phyloP scores from a whole-genome alignment of 2,329 filamentous ascomycete genomes.

The Diplodia corticola region DNA sequence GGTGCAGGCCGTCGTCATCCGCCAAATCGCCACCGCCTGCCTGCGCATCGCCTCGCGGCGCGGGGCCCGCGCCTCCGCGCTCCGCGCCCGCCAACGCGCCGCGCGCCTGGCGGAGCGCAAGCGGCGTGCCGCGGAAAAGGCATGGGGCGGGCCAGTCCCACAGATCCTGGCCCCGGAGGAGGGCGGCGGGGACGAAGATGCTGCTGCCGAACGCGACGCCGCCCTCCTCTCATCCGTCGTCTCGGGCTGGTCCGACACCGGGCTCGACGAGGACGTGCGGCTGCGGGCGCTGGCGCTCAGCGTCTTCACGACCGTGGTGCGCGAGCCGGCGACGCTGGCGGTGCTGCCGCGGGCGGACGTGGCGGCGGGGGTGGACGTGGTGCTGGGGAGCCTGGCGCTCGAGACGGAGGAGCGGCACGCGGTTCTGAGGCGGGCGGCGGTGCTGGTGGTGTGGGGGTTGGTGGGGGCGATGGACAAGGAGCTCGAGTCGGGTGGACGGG shows the following conservation, averaged over 20 bases:
- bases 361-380: slow-evolving; percentile 60
- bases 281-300: slow-evolving; percentile 70
- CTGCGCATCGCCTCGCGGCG: slow-evolving; percentile 65
- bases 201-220: slow-evolving; percentile 45
- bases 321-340: slow-evolving; percentile 59
- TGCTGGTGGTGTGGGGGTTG: slow-evolving; percentile 63
- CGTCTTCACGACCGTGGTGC: slow-evolving; percentile 61
- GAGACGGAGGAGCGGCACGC: slow-evolving; percentile 62
- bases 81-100: slow-evolving; percentile 57
- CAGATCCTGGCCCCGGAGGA: slow-evolving; percentile 33
- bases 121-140: slow-evolving; percentile 52
- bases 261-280: slow-evolving; percentile 65
- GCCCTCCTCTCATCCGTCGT: slow-evolving; percentile 60
- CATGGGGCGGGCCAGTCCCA: slow-evolving; percentile 55
- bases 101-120: slow-evolving; percentile 51
- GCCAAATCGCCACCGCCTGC: slow-evolving; percentile 56
- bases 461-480: slow-evolving; percentile 59
- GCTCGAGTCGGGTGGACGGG: slow-evolving; percentile 44
- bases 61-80: slow-evolving; percentile 58
- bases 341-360: slow-evolving; percentile 42
- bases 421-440: slow-evolving; percentile 67
- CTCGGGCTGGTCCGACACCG: slow-evolving; percentile 67
- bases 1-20: slow-evolving; percentile 52
- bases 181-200: too few relatives aligned
- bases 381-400: slow-evolving; percentile 61